These are phyloP conservation scores for Claviceps sp. DNA, from an alignment of 2,329 filamentous ascomycete species.

Conservation along the genomic window DNA sequence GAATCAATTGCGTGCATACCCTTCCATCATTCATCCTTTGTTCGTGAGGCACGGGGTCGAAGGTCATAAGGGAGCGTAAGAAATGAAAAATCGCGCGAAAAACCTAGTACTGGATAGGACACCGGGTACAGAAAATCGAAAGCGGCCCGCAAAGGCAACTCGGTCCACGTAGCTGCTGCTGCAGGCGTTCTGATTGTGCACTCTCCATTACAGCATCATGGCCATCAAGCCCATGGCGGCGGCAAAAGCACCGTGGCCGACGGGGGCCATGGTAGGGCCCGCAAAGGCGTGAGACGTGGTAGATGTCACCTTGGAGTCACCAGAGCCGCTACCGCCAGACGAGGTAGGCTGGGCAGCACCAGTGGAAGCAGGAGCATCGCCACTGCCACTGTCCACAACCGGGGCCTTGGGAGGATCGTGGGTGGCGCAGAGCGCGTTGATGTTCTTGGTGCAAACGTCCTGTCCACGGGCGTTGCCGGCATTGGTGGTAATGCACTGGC, in stretches of 20 bases:
- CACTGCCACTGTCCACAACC: slow-evolving; percentile 9
- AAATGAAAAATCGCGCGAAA: slow-evolving; percentile 8
- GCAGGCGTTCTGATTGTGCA: neutral
- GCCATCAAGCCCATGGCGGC: slow-evolving; percentile 39
- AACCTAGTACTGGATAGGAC: slow-evolving; percentile 18
- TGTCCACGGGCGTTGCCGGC: slow-evolving; percentile 29
- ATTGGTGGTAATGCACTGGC: slow-evolving; percentile 31
- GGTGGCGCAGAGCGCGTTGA: slow-evolving; percentile 32
- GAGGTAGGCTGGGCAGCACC: slow-evolving; percentile 12
- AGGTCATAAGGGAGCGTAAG: slow-evolving; percentile 3
- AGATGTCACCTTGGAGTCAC: slow-evolving; percentile 18
- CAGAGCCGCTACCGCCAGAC: slow-evolving; percentile 9
- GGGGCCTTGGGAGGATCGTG: slow-evolving; percentile 21
- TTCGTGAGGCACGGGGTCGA: slow-evolving; percentile 7
- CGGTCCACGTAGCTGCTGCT: neutral
- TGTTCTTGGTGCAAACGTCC: slow-evolving; percentile 33
- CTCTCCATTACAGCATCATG: slow-evolving; percentile 30
- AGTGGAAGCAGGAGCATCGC: slow-evolving; percentile 13
- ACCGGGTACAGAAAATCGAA: slow-evolving; percentile 21
- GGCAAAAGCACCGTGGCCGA: slow-evolving; percentile 31
- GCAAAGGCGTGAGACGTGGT: slow-evolving; percentile 19
- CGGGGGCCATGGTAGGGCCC: slow-evolving; percentile 28
- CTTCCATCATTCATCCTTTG: slow-evolving; percentile 12
- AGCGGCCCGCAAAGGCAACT: slow-evolving; percentile 8
- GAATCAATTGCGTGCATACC: slow-evolving; percentile 7